Percentiles rank a stretch among this genome's conserved stretches.
These are phyloP conservation scores for Calycina herbarum DNA, from an alignment of 2,329 filamentous ascomycete species.

Conservation along the genomic window DNA sequence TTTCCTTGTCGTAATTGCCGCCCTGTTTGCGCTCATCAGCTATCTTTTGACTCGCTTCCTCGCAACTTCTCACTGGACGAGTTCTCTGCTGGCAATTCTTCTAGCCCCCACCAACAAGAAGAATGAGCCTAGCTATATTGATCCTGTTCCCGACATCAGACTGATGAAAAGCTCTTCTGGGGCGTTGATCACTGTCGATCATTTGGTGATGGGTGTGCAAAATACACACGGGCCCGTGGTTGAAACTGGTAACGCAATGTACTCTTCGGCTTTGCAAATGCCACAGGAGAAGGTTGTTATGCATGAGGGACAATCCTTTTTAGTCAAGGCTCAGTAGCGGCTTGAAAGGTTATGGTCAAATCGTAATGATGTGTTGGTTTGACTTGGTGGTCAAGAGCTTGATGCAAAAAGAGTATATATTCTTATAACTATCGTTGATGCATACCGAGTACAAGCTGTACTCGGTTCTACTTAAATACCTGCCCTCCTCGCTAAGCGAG, in stretches of 20 bases:
- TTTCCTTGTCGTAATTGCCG: slow-evolving; percentile 3
- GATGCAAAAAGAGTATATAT: too few species aligned
- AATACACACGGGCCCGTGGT: background rate
- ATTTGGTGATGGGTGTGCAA: slow-evolving; percentile 4
- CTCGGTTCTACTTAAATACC: too few species aligned
- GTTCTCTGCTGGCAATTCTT: slow-evolving; percentile 9
- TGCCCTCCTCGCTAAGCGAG: too few species aligned
- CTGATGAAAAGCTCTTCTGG: background rate
- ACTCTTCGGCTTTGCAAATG: background rate
- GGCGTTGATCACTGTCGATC: background rate
- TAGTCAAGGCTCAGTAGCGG: background rate
- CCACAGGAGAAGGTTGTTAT: background rate
- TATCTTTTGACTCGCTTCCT: background rate
- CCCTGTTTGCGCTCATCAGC: background rate
- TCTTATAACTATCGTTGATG: too few species aligned
- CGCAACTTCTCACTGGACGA: slow-evolving; percentile 10
- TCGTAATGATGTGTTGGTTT: background rate
- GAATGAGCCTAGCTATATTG: slow-evolving; percentile 1
- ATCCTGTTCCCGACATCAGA: slow-evolving; percentile 2
- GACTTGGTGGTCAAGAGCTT: too few species aligned
- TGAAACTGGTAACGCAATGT: background rate
- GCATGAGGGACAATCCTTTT: background rate
- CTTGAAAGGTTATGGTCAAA: background rate
- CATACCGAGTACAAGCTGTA: too few species aligned
- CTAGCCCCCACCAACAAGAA: slow-evolving; percentile 3